phyloP scores from a whole-genome alignment of 2,329 filamentous ascomycete genomes.

The Emmonsiellopsis sp. region DNA sequence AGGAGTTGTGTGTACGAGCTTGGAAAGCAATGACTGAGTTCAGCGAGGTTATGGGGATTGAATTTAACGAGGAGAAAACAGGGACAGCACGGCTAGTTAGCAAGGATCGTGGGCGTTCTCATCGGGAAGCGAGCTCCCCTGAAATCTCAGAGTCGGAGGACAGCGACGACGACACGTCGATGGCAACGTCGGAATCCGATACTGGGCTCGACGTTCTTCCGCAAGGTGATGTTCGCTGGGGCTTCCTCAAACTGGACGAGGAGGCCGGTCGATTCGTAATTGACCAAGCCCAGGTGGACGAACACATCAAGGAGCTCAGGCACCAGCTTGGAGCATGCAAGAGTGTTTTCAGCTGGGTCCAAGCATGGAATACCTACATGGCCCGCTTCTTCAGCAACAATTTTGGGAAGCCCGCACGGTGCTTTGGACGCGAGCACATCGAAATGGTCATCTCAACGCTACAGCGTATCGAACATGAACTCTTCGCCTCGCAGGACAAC shows the following conservation, averaged over 20 bases:
- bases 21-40: constrained; percentile 54
- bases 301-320: constrained; percentile 51
- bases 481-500: constrained; percentile 35
- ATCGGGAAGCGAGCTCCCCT: constrained; percentile 2
- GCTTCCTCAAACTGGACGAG: constrained; percentile 49
- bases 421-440: constrained; percentile 47
- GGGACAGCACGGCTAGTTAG: constrained; percentile 39
- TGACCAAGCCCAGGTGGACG: constrained; percentile 49
- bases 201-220: constrained; percentile 34
- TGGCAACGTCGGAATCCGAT: neutral
- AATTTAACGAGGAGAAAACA: constrained; percentile 51
- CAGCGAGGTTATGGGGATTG: constrained; percentile 45
- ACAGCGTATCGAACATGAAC: constrained; percentile 41
- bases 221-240: constrained; percentile 48
- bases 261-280: constrained; percentile 49
- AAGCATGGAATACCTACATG: constrained; percentile 53
- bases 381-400: constrained; percentile 50
- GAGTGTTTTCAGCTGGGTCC: constrained; percentile 50
- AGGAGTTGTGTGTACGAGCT: constrained; percentile 44
- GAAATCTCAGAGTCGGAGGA: constrained; percentile 4
- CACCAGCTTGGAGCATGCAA: constrained; percentile 48
- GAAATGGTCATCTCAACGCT: constrained; percentile 47
- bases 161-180: neutral
- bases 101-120: constrained; percentile 7
- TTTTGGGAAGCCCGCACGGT: constrained; percentile 47